phyloP scores from a whole-genome alignment of 805 yeast species.

The Grigorovia transvaalensis region DNA sequence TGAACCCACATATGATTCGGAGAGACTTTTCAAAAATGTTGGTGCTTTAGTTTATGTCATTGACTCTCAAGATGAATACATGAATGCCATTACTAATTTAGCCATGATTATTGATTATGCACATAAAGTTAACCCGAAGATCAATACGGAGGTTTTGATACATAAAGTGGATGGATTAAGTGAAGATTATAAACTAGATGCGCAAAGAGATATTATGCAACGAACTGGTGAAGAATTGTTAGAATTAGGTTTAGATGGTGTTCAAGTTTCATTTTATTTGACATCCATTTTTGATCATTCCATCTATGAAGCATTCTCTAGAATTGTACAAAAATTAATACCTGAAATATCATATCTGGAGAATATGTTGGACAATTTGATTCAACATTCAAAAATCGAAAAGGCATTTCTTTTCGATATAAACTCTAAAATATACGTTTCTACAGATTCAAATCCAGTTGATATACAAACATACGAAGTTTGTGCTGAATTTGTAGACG shows the following conservation, averaged over 20 bases:
- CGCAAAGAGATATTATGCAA: constrained; percentile 94
- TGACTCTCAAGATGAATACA: constrained; percentile 90
- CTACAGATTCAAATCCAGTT: constrained; percentile 92
- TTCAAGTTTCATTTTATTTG: constrained; percentile 79
- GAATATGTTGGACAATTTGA: constrained; percentile 76
- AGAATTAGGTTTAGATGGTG: constrained; percentile 85
- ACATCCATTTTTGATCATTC: constrained; percentile 95
- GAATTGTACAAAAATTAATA: constrained; percentile 84
- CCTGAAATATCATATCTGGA: constrained; percentile 84
- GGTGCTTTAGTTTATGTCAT: constrained; percentile 92
- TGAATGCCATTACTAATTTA: constrained; percentile 80
- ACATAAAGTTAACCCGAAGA: constrained; percentile 67
- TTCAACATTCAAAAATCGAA: constrained; percentile 82
- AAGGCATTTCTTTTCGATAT: constrained; percentile 89
- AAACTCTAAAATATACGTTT: constrained; percentile 85
- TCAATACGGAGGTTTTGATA: constrained; percentile 84
- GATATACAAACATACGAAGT: constrained; percentile 93
- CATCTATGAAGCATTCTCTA: constrained; percentile 87
- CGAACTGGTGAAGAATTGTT: constrained; percentile 86
- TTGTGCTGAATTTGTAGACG: constrained; percentile 94
- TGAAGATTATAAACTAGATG: constrained; percentile 88
- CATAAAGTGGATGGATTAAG: constrained; percentile 93
- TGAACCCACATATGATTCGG: constrained; percentile 76
- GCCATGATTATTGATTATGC: constrained; percentile 85
- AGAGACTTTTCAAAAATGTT: constrained; percentile 63